Conservation (phyloP, 495 filamentous ascomycete species). For the Tuber brumale region DNA sequence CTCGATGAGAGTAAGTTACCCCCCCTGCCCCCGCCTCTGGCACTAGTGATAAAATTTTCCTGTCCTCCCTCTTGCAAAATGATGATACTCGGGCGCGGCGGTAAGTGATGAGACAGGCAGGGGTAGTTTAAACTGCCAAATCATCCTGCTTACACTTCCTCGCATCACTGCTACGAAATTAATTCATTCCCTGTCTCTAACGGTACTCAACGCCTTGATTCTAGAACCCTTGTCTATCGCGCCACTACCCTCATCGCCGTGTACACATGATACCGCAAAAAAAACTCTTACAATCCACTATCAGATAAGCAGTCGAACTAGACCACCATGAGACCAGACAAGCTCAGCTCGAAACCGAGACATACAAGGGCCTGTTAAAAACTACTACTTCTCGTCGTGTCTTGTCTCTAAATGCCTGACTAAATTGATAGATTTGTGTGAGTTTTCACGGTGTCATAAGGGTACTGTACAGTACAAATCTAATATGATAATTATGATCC, state of each 20-base stretch:
- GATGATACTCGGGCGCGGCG: neutral
- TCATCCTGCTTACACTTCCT: neutral
- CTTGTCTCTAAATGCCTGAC: too few relatives aligned
- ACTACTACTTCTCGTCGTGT: too few relatives aligned
- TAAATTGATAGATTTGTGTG: too few relatives aligned
- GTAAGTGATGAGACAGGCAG: neutral
- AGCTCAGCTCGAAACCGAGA: neutral
- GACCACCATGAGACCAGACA: neutral
- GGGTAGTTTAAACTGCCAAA: neutral
- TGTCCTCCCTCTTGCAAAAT: neutral
- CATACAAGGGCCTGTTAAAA: too few relatives aligned
- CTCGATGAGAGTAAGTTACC: too few relatives aligned
- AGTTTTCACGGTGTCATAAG: too few relatives aligned
- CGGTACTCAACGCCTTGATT: neutral
- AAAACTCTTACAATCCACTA: neutral
- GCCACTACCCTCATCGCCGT: neutral
- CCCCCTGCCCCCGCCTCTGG: too few relatives aligned
- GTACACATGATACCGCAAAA: neutral
- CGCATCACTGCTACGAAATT: neutral
- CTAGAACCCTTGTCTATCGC: neutral
- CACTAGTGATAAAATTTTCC: neutral
- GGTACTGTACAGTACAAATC: too few relatives aligned
- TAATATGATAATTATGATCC: neutral
- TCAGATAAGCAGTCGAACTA: neutral
- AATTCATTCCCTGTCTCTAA: neutral